Evolutionary conservation across 2,329 filamentous ascomycete genomes (phyloP).

Genomic region (Neonectria magnoliae): DNA sequence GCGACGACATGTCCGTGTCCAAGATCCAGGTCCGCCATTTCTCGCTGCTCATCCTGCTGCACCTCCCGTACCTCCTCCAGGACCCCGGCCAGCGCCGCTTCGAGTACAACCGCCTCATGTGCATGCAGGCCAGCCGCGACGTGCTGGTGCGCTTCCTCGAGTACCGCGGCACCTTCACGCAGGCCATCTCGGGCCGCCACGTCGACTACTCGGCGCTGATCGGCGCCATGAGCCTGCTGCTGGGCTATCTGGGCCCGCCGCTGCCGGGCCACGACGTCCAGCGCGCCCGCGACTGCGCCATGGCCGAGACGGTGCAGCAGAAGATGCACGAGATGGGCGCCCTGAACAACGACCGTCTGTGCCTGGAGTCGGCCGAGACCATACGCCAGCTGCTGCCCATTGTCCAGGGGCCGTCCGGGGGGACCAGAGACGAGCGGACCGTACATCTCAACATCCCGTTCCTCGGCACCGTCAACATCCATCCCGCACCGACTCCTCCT

Average conservation of each 20-base stretch:
- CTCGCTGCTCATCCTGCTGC: constrained; percentile 61
- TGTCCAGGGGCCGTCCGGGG: constrained; percentile 44
- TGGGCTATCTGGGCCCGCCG: constrained; percentile 58
- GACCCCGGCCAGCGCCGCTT: constrained; percentile 56
- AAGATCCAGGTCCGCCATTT: constrained; percentile 63
- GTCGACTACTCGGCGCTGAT: constrained; percentile 64
- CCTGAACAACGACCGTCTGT: constrained; percentile 53
- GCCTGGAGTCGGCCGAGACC: constrained; percentile 54
- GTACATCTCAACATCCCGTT: constrained; percentile 58
- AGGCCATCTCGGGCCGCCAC: constrained; percentile 49
- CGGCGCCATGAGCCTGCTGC: constrained; percentile 60
- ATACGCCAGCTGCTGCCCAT: constrained; percentile 56
- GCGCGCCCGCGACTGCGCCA: constrained; percentile 45
- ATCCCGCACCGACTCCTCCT: constrained; percentile 31
- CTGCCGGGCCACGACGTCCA: constrained; percentile 41
- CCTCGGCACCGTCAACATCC: constrained; percentile 59
- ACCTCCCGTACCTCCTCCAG: constrained; percentile 65
- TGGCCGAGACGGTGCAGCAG: constrained; percentile 50
- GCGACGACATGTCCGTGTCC: constrained; percentile 43
- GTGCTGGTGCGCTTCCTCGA: constrained; percentile 59
- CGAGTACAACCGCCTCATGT: constrained; percentile 55
- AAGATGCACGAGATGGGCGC: constrained; percentile 52
- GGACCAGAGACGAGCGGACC: constrained; percentile 26
- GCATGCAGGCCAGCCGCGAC: constrained; percentile 61
- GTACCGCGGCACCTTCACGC: constrained; percentile 50